Evolutionary conservation across 2,329 filamentous ascomycete genomes (phyloP).

Genomic region (Lasiodiplodia sp.): DNA sequence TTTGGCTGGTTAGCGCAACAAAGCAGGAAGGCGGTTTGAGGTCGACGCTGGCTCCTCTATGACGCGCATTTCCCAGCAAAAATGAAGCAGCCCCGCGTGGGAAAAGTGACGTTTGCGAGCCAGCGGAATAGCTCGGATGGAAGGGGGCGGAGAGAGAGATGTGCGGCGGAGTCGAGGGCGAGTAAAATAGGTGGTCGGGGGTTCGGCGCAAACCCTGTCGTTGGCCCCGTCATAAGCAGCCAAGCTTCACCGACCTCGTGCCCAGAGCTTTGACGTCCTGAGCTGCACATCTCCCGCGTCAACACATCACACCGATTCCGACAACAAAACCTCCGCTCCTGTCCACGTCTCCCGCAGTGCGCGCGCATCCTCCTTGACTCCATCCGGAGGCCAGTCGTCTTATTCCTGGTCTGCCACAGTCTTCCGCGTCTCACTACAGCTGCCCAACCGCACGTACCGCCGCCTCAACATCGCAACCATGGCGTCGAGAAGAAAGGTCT

Average conservation of each 20-base stretch:
- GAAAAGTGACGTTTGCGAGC: not conserved
- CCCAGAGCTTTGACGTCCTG: conserved; percentile 27
- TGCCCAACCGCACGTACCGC: conserved; percentile 7
- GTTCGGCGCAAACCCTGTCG: conserved; percentile 15
- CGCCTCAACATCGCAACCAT: conserved; percentile 54
- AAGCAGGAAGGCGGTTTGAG: not conserved
- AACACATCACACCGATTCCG: conserved; percentile 28
- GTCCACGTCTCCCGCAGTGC: not conserved
- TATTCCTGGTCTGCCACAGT: not conserved
- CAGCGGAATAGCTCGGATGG: not conserved
- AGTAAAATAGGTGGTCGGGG: conserved; percentile 14
- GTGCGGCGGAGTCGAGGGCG: conserved; percentile 10
- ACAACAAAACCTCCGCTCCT: conserved; percentile 24
- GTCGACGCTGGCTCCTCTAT: not conserved
- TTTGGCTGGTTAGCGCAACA: not conserved
- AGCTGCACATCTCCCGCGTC: conserved; percentile 26
- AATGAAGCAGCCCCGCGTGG: not conserved
- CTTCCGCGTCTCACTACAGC: not conserved
- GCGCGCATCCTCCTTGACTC: conserved; percentile 3
- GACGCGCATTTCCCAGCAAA: not conserved
- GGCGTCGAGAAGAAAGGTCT: conserved; percentile 87
- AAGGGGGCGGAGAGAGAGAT: not conserved
- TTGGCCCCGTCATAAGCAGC: conserved; percentile 26
- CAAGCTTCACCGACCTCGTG: conserved; percentile 31
- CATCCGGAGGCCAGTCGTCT: not conserved